Percentiles rank a stretch among this genome's conserved stretches.
These are phyloP conservation scores for Rhizopus stolonifer DNA, from an alignment of 371 early-diverging fungal genomes.

Conservation along the genomic window DNA sequence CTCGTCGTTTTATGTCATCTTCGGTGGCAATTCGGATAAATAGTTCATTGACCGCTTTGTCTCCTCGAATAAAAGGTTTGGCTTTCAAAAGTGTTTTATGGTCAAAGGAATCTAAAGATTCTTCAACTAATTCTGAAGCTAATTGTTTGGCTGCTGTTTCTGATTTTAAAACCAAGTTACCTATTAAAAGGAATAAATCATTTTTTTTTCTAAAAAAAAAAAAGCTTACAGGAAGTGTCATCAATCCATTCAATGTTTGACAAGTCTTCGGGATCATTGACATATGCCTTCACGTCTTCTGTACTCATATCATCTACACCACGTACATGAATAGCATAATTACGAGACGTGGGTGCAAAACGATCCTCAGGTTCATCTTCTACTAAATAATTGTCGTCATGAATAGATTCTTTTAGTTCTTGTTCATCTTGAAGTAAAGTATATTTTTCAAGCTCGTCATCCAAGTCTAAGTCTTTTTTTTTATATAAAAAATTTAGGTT, in stretches of 20 bases:
- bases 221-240: constrained; percentile 50
- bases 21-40: constrained; percentile 49
- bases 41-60: neutral
- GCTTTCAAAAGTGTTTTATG: constrained; percentile 35
- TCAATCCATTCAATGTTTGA: constrained; percentile 62
- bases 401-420: neutral
- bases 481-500: neutral
- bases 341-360: constrained; percentile 23
- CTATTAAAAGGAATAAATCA: constrained; percentile 16
- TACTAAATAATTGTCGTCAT: neutral
- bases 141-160: constrained; percentile 35
- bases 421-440: neutral
- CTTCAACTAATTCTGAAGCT: constrained; percentile 25
- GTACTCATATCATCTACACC: constrained; percentile 62
- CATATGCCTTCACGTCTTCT: constrained; percentile 48
- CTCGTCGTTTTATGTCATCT: constrained; percentile 49
- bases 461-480: neutral
- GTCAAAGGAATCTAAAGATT: constrained; percentile 5
- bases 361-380: constrained; percentile 8
- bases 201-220: constrained; percentile 12
- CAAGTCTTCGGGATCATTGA: constrained; percentile 20
- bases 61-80: constrained; percentile 16
- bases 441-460: neutral
- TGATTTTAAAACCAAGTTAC: constrained; percentile 34
- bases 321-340: constrained; percentile 42